phyloP scores from a whole-genome alignment of 768 basidiomycete species.

The Cystofilobasidium capitatum region DNA sequence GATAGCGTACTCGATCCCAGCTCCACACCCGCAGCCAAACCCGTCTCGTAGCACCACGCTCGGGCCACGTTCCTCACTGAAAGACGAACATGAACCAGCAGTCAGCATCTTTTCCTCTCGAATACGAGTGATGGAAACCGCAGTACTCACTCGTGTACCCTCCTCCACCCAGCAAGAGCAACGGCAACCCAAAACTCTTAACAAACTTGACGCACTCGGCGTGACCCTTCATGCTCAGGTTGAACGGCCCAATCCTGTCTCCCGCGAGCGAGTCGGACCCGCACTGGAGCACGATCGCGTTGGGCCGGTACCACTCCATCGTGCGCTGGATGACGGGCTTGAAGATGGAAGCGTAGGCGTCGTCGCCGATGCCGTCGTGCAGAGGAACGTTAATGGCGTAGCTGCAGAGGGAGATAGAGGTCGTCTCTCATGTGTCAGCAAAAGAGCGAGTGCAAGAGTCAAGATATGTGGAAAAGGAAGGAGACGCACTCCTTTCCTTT shows the following conservation, averaged over 20 bases:
- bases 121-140: background rate
- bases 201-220: constrained; percentile 96
- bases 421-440: background rate
- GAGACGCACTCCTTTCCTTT: constrained; percentile 61
- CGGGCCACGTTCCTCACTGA: constrained; percentile 87
- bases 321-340: constrained; percentile 89
- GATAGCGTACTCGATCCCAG: constrained; percentile 57
- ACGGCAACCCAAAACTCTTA: constrained; percentile 86
- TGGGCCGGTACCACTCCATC: constrained; percentile 88
- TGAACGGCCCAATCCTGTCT: constrained; percentile 90
- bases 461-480: background rate
- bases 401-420: constrained; percentile 36
- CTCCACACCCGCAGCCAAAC: constrained; percentile 93
- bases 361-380: constrained; percentile 88
- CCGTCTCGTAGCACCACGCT: constrained; percentile 97
- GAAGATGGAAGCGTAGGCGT: constrained; percentile 88
- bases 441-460: no score
- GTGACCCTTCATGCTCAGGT: constrained; percentile 93
- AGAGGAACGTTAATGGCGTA: constrained; percentile 92
- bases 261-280: constrained; percentile 95
- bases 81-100: background rate
- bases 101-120: background rate
- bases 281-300: constrained; percentile 91
- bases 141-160: constrained; percentile 60
- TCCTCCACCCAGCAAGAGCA: constrained; percentile 90